A percentile compares a stretch with the other conserved stretches of the same genome.
These are phyloP conservation scores for Anisodus tanguticus DNA, from an alignment of 257 asterid genomes.

Conservation along the genomic window DNA sequence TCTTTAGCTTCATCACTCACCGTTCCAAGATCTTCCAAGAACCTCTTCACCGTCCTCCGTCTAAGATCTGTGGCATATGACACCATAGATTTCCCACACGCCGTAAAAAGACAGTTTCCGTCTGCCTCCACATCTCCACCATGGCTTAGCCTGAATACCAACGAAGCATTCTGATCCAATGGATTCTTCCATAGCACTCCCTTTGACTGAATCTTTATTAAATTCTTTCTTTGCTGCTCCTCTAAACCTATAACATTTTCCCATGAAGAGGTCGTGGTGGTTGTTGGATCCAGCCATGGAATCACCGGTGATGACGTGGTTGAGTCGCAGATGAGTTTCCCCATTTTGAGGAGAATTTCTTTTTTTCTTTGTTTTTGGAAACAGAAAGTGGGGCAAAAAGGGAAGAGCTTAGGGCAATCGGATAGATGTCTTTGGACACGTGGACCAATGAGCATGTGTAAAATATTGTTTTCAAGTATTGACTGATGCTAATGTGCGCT, in stretches of 20 bases:
- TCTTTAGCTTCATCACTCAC: slow-evolving; percentile 57
- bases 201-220: slow-evolving; percentile 60
- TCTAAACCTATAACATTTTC: slow-evolving; percentile 77
- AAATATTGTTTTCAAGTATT: no score
- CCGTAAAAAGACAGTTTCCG: slow-evolving; percentile 88
- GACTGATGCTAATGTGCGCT: no score
- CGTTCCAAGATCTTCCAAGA: slow-evolving; percentile 74
- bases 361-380: slow-evolving; percentile 26
- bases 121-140: slow-evolving; percentile 95
- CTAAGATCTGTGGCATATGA: slow-evolving; percentile 68
- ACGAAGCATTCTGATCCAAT: slow-evolving; percentile 46
- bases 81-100: slow-evolving; percentile 67
- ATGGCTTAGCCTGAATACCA: slow-evolving; percentile 69
- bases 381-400: slow-evolving; percentile 19
- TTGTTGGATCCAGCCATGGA: slow-evolving; percentile 69
- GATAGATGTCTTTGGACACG: slow-evolving; percentile 44
- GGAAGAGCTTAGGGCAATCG: slow-evolving; percentile 49
- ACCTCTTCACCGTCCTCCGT: slow-evolving; percentile 66
- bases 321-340: slow-evolving; percentile 86
- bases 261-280: slow-evolving; percentile 40
- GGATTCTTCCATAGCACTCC: slow-evolving; percentile 98
- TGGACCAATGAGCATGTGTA: no score
- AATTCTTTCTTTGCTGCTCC: slow-evolving; percentile 75
- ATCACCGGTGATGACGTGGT: slow-evolving; percentile 84
- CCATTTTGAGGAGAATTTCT: slow-evolving; percentile 50